Conservation (phyloP, 441 rosid species). For the Lepidium campestre region DNA sequence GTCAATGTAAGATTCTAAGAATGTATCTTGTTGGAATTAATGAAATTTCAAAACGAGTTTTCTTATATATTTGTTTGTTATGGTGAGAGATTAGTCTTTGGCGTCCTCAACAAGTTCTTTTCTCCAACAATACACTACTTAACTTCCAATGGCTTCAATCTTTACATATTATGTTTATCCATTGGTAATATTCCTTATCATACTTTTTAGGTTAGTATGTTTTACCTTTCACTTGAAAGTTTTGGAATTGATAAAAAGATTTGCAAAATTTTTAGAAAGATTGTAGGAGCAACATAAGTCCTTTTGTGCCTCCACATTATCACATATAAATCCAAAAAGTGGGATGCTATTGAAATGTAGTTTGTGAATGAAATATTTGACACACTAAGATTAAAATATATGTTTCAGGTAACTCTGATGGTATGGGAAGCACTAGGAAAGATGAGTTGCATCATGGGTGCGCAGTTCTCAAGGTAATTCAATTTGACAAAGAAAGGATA, state of each 20-base stretch:
- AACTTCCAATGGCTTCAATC: constrained; percentile 53
- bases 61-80: background rate
- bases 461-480: constrained; percentile 59
- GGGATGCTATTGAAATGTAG: background rate
- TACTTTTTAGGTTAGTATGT: background rate
- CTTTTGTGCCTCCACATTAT: background rate
- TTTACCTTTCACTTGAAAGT: background rate
- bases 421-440: constrained; percentile 60
- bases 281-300: background rate
- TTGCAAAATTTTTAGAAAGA: background rate
- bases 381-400: background rate
- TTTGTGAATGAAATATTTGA: background rate
- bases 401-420: constrained; percentile 65
- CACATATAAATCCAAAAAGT: background rate
- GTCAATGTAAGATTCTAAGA: constrained; percentile 54
- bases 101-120: constrained; percentile 59
- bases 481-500: background rate
- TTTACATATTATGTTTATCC: constrained; percentile 66
- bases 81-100: background rate
- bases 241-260: background rate
- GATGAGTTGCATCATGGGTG: constrained; percentile 64
- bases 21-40: background rate
- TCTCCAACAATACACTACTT: constrained; percentile 74
- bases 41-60: background rate
- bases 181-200: constrained; percentile 42